A percentile compares a stretch with the other conserved stretches of the same genome.
Evolutionary conservation across 805 yeast species (phyloP).

Genomic region (Candida stauntonica): DNA sequence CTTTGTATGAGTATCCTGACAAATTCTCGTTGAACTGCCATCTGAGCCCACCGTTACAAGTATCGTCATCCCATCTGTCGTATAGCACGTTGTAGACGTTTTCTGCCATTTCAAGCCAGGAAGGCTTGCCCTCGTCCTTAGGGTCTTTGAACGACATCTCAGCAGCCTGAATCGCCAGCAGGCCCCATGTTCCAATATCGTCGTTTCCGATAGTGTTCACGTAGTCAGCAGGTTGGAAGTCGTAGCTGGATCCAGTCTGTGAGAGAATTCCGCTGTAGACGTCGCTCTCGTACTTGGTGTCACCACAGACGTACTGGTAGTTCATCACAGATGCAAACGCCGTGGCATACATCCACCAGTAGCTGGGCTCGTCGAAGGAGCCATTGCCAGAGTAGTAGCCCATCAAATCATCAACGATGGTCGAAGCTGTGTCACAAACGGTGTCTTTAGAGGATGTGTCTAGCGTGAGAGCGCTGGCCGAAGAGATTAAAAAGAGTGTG

Average conservation of each 20-base stretch:
- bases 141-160: constrained; percentile 54
- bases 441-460: constrained; percentile 7
- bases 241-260: constrained; percentile 41
- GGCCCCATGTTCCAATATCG: constrained; percentile 70
- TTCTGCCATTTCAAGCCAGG: constrained; percentile 54
- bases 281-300: constrained; percentile 54
- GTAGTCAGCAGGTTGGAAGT: constrained; percentile 56
- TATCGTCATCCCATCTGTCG: constrained; percentile 50
- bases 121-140: constrained; percentile 30
- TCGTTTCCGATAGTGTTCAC: constrained; percentile 61
- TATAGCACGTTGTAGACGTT: constrained; percentile 55
- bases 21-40: constrained; percentile 66
- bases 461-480: neutral
- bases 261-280: constrained; percentile 49
- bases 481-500: neutral
- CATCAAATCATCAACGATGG: constrained; percentile 57
- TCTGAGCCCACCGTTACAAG: constrained; percentile 62
- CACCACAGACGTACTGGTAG: constrained; percentile 64
- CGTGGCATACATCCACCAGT: constrained; percentile 92
- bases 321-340: constrained; percentile 67
- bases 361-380: constrained; percentile 56
- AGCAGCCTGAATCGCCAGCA: constrained; percentile 58
- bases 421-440: constrained; percentile 44
- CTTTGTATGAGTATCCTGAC: constrained; percentile 59
- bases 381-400: constrained; percentile 70